Evolutionary conservation across 495 filamentous ascomycete genomes (phyloP), one percentile per base, ranked within the genome.

Genomic region (Daldinia bambusicola): DNA sequence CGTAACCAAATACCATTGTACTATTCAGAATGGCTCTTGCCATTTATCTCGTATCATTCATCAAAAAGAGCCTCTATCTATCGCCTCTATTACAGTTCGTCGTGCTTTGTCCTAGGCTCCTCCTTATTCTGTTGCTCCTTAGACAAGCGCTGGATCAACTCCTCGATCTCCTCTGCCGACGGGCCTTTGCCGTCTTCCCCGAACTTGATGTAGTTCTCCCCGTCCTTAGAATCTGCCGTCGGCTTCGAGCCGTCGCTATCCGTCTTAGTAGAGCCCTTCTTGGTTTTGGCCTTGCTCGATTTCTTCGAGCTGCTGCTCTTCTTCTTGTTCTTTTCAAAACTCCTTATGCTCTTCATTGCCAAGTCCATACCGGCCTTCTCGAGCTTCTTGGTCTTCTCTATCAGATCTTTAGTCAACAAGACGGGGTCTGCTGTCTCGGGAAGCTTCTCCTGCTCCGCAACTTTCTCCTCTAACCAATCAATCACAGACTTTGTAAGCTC

Each of bases 401-500:
- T 55, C 22, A 97, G 77, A 16, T 95, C 93, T 72, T 88, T 88
- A 55, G 88, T 78, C 20, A 88, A 81, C 2, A 97, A 79, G 6
- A 88, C 88, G 0, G 93, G 91, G 63, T 95, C 89, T 36, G 92
- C 90, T 6, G 88, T 88, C 20, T 80, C 80, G 22, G 84, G 82
- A 13, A 94, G 86, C 73, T 87, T 87, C 36, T 91, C 89, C 74
- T 96, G 93, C 55, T 81, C 77, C 0, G 81, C 81, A n/a, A 90
- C 77, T 73, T 90, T 89, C 75, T 88, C 83, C 45, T 88, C 85
- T 20, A 96, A 80, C 93, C 93, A 97, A n/a, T 77, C 69, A 8
- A 78, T 67, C 34, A 85, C 82, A 14, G 80, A 75, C 12, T 80
- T 78, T 57, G 86, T 83, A 12, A 82, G 75, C 12, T 82, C 77